Percentiles rank a stretch among this genome's conserved stretches.
Evolutionary conservation across 768 basidiomycete species (phyloP).

Genomic region (Cyclocybe cylindracea): DNA sequence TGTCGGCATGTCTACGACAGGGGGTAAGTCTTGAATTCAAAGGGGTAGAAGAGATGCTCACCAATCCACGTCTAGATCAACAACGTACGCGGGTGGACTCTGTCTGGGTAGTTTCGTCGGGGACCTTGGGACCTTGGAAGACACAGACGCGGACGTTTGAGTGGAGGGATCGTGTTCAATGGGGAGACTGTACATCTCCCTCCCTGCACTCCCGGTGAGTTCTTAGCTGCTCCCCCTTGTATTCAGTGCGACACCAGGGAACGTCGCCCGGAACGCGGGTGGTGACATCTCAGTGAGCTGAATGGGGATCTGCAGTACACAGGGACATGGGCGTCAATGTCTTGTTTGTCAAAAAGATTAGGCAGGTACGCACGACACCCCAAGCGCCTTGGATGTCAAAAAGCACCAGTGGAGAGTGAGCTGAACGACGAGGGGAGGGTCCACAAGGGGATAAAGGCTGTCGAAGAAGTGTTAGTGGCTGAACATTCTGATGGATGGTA

Average conservation of each 20-base stretch:
- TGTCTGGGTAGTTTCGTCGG: too few species aligned
- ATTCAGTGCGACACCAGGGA: slow-evolving; percentile 82
- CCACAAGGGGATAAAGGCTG: slow-evolving; percentile 76
- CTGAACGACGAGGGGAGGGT: slow-evolving; percentile 73
- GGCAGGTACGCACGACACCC: slow-evolving; percentile 72
- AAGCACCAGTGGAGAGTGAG: slow-evolving; percentile 78
- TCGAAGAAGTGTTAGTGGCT: not conserved
- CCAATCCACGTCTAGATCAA: too few species aligned
- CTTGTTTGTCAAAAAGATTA: slow-evolving; percentile 27
- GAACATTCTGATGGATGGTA: not conserved
- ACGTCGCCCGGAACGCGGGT: slow-evolving; percentile 85
- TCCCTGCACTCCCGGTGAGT: too few species aligned
- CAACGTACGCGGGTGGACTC: too few species aligned
- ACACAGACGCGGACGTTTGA: too few species aligned
- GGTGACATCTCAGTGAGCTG: slow-evolving; percentile 84
- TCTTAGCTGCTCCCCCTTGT: too few species aligned
- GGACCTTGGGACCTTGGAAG: too few species aligned
- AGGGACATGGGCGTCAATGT: slow-evolving; percentile 42
- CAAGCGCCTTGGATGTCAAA: slow-evolving; percentile 90
- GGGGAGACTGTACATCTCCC: too few species aligned
- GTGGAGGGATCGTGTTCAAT: too few species aligned
- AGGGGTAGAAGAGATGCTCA: too few species aligned
- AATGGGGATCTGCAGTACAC: slow-evolving; percentile 54
- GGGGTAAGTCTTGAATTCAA: too few species aligned
- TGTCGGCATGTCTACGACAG: too few species aligned